phyloP scores from a whole-genome alignment of 2,329 filamentous ascomycete genomes.

The Emmonsiellopsis sp. region DNA sequence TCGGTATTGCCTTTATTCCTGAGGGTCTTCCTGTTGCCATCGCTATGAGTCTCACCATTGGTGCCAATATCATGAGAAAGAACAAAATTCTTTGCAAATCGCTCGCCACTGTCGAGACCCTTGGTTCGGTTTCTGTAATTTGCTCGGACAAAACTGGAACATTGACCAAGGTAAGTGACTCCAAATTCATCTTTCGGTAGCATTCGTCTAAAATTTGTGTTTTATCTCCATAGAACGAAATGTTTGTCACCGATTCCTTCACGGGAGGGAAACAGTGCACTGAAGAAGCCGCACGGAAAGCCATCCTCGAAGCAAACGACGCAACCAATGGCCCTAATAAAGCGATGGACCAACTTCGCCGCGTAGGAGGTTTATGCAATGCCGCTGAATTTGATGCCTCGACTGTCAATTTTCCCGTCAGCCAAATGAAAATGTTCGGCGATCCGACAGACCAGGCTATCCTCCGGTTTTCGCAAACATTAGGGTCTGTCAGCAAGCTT shows the following conservation, averaged over 20 bases:
- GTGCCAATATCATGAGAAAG: conserved; percentile 65
- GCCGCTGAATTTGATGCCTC: conserved; percentile 64
- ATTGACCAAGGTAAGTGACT: conserved; percentile 25
- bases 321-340: conserved; percentile 20
- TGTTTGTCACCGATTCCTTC: conserved; percentile 61
- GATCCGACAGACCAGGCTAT: conserved; percentile 70
- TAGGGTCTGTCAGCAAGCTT: conserved; percentile 52
- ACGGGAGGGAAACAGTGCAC: conserved; percentile 46
- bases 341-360: conserved; percentile 49
- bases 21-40: conserved; percentile 64
- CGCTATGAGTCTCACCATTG: conserved; percentile 63
- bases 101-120: conserved; percentile 66
- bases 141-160: conserved; percentile 67
- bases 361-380: conserved; percentile 60
- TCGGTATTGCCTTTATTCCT: conserved; percentile 67
- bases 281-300: conserved; percentile 43
- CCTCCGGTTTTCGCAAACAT: conserved; percentile 58
- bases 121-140: conserved; percentile 63
- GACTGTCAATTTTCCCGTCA: conserved; percentile 49
- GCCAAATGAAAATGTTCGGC: conserved; percentile 57
- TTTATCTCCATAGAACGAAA: conserved; percentile 46
- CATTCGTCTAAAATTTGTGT: not conserved
- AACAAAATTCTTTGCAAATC: conserved; percentile 73
- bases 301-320: conserved; percentile 16
- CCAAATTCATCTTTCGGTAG: not conserved